These are phyloP conservation scores for Lachnellula cervina DNA, from an alignment of 2,329 filamentous ascomycete species.

Conservation along the genomic window DNA sequence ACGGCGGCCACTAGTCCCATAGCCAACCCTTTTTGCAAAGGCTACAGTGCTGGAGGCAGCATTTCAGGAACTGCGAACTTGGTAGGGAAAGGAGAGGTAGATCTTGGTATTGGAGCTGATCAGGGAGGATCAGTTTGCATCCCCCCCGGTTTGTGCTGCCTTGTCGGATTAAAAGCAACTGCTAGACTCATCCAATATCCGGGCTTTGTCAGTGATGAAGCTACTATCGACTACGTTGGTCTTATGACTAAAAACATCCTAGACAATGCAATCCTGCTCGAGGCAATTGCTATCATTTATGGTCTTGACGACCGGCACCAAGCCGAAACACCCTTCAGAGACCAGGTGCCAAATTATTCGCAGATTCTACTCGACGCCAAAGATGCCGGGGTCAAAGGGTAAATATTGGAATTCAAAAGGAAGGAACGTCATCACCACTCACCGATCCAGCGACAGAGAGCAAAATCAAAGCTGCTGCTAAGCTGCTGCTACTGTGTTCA, in stretches of 20 bases:
- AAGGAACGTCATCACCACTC: constrained; percentile 40
- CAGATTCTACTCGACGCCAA: constrained; percentile 11
- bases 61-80: constrained; percentile 44
- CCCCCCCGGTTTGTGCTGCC: constrained; percentile 50
- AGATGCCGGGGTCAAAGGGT: constrained; percentile 29
- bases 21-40: constrained; percentile 40
- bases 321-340: constrained; percentile 29
- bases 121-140: constrained; percentile 65
- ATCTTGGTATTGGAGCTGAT: constrained; percentile 45
- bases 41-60: constrained; percentile 47
- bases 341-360: constrained; percentile 19
- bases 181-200: constrained; percentile 23
- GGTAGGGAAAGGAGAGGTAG: constrained; percentile 39
- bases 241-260: constrained; percentile 38
- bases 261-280: constrained; percentile 39
- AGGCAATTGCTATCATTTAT: constrained; percentile 45
- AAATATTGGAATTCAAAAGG: constrained; percentile 40
- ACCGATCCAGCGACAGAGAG: constrained; percentile 34
- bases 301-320: constrained; percentile 43
- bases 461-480: constrained; percentile 39
- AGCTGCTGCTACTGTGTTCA: constrained; percentile 38
- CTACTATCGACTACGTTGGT: constrained; percentile 47
- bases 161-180: constrained; percentile 24
- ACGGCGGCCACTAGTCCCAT: constrained; percentile 43
- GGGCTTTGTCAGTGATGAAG: constrained; percentile 42